phyloP scores from a whole-genome alignment of 495 filamentous ascomycete genomes.

The Annulohypoxylon maeteangense region DNA sequence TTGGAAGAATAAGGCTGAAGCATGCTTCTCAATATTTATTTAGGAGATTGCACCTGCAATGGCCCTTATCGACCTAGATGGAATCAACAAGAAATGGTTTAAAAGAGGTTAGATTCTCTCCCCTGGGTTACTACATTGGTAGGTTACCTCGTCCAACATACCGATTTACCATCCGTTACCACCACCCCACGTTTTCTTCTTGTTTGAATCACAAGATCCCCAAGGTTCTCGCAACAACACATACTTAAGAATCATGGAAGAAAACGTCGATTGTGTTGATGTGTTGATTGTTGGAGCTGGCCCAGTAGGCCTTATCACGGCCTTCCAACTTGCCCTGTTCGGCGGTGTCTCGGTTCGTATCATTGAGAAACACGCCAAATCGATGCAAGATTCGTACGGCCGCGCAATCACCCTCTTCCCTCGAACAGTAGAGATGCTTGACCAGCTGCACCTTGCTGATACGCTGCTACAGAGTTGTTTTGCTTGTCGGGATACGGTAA shows the following conservation, averaged over 20 bases:
- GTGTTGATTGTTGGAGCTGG: slow-evolving; percentile 73
- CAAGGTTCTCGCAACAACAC: not conserved
- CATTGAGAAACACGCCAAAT: slow-evolving; percentile 51
- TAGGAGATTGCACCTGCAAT: not conserved
- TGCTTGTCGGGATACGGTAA: slow-evolving; percentile 57
- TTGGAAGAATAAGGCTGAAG: not conserved
- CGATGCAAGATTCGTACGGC: slow-evolving; percentile 52
- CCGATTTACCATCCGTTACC: not conserved
- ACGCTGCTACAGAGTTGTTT: slow-evolving; percentile 60
- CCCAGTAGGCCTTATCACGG: slow-evolving; percentile 72
- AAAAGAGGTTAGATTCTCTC: not conserved
- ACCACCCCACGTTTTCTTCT: slow-evolving; percentile 9
- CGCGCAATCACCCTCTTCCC: slow-evolving; percentile 58
- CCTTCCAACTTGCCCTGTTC: slow-evolving; percentile 70
- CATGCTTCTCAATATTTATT: not conserved
- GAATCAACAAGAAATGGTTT: not conserved
- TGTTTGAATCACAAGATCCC: not conserved
- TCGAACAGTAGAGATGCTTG: slow-evolving; percentile 58
- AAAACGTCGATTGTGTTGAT: slow-evolving; percentile 49
- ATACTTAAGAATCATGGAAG: slow-evolving; percentile 21
- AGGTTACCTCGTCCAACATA: slow-evolving; percentile 1
- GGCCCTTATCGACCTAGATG: not conserved
- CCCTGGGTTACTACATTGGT: not conserved
- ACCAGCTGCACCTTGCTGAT: slow-evolving; percentile 53
- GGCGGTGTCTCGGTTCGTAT: slow-evolving; percentile 59